Evolutionary conservation across 768 basidiomycete species (phyloP).

Genomic region (Lactifluus pinguis): DNA sequence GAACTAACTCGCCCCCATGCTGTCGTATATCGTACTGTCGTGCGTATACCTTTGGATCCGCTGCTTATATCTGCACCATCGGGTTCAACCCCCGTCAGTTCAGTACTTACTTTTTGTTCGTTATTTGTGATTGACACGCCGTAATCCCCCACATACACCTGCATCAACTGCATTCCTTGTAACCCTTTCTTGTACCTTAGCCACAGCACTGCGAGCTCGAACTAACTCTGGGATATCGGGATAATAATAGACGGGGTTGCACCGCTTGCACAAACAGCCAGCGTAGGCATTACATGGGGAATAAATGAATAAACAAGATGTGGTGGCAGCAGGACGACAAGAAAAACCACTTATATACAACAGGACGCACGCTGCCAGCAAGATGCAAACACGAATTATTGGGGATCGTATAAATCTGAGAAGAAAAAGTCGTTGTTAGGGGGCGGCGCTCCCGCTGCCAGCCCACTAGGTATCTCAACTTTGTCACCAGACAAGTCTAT

Average conservation of each 20-base stretch:
- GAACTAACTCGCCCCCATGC: constrained; percentile 3
- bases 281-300: not conserved
- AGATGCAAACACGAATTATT: constrained; percentile 5
- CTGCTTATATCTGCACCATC: constrained; percentile 6
- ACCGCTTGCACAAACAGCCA: not conserved
- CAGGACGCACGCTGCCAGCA: not conserved
- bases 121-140: constrained; percentile 18
- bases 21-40: constrained; percentile 18
- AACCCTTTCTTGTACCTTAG: constrained; percentile 5
- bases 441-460: constrained; percentile 72
- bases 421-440: constrained; percentile 79
- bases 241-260: not conserved
- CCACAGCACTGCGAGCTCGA: not conserved
- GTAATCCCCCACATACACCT: constrained; percentile 18
- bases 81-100: constrained; percentile 20
- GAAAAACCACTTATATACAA: not conserved
- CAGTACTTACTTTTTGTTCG: constrained; percentile 11
- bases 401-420: constrained; percentile 42
- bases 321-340: not conserved
- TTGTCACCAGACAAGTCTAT: constrained; percentile 81
- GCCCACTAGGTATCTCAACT: constrained; percentile 78
- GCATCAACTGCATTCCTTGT: constrained; percentile 29
- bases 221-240: not conserved
- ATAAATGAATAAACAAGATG: not conserved
- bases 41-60: not conserved